Evolutionary conservation across 2,329 filamentous ascomycete species (phyloP).

Genomic region (Botrytis aclada): DNA sequence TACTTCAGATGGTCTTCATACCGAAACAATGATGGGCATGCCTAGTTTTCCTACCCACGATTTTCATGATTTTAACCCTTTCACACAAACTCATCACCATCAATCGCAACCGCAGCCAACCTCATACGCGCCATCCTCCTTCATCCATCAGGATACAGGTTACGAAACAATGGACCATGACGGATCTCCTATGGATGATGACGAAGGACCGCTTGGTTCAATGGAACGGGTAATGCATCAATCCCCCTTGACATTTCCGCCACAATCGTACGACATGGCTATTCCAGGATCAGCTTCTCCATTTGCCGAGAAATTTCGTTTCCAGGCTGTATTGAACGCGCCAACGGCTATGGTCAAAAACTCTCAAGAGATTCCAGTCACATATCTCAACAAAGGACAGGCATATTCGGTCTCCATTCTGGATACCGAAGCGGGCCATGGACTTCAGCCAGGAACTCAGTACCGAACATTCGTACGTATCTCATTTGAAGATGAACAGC

Average conservation of each 20-base stretch:
- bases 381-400: constrained; percentile 96
- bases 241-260: constrained; percentile 59
- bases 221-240: constrained; percentile 61
- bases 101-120: constrained; percentile 44
- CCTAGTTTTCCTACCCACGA: constrained; percentile 58
- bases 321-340: constrained; percentile 84
- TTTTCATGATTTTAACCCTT: constrained; percentile 68
- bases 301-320: constrained; percentile 74
- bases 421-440: constrained; percentile 66
- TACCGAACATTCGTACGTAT: constrained; percentile 93
- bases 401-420: constrained; percentile 83
- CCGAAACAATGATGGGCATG: constrained; percentile 61
- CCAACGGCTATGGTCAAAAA: constrained; percentile 96
- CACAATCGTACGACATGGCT: constrained; percentile 47
- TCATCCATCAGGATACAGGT: constrained; percentile 74
- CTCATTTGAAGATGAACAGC: constrained; percentile 94
- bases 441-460: constrained; percentile 57
- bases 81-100: constrained; percentile 56
- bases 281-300: constrained; percentile 49
- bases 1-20: constrained; percentile 62
- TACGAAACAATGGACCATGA: constrained; percentile 80
- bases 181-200: constrained; percentile 62
- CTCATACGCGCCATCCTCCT: constrained; percentile 73
- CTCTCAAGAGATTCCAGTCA: constrained; percentile 88
- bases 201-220: constrained; percentile 49